Evolutionary conservation across 2,329 filamentous ascomycete genomes (phyloP).

Genomic region (Peltaster fructicola): DNA sequence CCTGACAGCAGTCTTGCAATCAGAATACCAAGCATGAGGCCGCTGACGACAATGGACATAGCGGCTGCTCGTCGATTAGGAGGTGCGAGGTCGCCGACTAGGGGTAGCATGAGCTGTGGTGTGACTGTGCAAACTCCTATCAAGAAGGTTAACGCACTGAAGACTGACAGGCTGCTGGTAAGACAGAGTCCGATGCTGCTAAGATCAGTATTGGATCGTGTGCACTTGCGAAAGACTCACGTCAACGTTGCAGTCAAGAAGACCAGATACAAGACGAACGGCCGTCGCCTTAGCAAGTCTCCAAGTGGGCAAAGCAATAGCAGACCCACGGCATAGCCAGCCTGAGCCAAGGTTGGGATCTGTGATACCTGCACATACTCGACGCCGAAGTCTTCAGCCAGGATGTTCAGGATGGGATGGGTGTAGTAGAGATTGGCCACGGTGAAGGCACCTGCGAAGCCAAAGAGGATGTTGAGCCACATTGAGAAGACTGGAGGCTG

Average conservation of each 20-base stretch:
- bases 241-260: constrained; percentile 49
- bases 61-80: constrained; percentile 48
- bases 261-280: constrained; percentile 47
- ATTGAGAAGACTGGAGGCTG: constrained; percentile 52
- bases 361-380: constrained; percentile 47
- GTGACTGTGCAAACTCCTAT: constrained; percentile 66
- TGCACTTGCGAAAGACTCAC: constrained; percentile 25
- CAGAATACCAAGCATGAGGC: constrained; percentile 57
- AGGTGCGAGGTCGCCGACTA: constrained; percentile 64
- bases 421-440: constrained; percentile 72
- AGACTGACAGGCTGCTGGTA: constrained; percentile 45
- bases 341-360: constrained; percentile 61
- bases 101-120: constrained; percentile 55
- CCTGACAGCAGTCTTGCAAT: constrained; percentile 60
- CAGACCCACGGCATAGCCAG: constrained; percentile 58
- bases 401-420: constrained; percentile 59
- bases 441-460: constrained; percentile 47
- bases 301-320: constrained; percentile 61
- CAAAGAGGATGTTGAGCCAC: constrained; percentile 52
- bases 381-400: constrained; percentile 54
- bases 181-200: constrained; percentile 54
- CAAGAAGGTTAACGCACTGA: constrained; percentile 54
- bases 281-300: constrained; percentile 48
- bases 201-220: not conserved
- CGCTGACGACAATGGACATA: constrained; percentile 57